A percentile compares a stretch with the other conserved stretches of the same genome.
These are phyloP conservation scores for Fusarium sp. DNA, from an alignment of 2,329 filamentous ascomycete species.

Conservation along the genomic window DNA sequence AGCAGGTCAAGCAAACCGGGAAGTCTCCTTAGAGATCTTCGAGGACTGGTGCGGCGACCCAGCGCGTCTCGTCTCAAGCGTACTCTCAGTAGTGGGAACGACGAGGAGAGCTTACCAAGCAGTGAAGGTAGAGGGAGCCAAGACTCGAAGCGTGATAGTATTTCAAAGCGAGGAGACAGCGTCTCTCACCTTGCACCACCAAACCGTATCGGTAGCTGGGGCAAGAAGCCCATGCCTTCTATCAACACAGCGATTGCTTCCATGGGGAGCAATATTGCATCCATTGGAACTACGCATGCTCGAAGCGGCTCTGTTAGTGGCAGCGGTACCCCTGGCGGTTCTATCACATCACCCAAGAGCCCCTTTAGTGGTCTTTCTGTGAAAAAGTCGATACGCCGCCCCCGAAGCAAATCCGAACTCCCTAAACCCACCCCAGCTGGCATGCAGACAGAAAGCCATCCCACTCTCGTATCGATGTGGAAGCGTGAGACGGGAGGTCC, in stretches of 20 bases:
- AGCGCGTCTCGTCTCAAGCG: slow-evolving; percentile 60
- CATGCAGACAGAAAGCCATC: slow-evolving; percentile 48
- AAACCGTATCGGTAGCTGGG: slow-evolving; percentile 61
- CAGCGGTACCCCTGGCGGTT: slow-evolving; percentile 60
- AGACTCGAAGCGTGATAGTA: slow-evolving; percentile 42
- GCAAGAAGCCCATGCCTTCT: slow-evolving; percentile 62
- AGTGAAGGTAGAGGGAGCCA: slow-evolving; percentile 40
- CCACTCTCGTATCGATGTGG: slow-evolving; percentile 60
- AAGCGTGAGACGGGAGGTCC: slow-evolving; percentile 61
- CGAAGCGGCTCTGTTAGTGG: slow-evolving; percentile 69
- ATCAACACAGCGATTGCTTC: slow-evolving; percentile 67
- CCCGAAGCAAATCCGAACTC: slow-evolving; percentile 64
- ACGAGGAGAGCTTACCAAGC: slow-evolving; percentile 41
- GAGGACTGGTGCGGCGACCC: slow-evolving; percentile 60
- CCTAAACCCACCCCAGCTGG: slow-evolving; percentile 49
- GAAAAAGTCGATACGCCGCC: slow-evolving; percentile 61
- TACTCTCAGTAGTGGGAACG: slow-evolving; percentile 51
- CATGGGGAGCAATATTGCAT: slow-evolving; percentile 63
- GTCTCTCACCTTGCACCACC: slow-evolving; percentile 58
- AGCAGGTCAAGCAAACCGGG: slow-evolving; percentile 58
- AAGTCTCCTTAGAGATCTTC: slow-evolving; percentile 58
- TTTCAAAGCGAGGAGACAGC: slow-evolving; percentile 56
- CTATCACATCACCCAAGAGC: slow-evolving; percentile 64
- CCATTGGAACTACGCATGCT: slow-evolving; percentile 65
- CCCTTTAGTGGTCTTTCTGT: slow-evolving; percentile 56